These are phyloP conservation scores for Tardiomyces digboiensis DNA, from an alignment of 1,139 yeast genomes.

Conservation along the genomic window DNA sequence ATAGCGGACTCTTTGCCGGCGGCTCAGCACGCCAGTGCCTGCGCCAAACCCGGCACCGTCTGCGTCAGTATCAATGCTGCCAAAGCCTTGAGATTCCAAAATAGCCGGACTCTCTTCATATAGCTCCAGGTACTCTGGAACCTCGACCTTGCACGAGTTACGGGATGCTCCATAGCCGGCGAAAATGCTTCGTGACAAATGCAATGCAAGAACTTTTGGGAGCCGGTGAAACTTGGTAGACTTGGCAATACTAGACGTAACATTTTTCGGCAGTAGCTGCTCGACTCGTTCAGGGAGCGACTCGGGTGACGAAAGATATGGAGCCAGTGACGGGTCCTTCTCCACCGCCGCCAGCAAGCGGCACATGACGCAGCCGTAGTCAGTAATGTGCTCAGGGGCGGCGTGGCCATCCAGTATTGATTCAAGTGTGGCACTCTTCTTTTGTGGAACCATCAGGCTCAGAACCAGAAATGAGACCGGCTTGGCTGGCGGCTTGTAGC, in stretches of 20 bases:
- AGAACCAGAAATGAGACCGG: slow-evolving; percentile 59
- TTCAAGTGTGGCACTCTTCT: slow-evolving; percentile 37
- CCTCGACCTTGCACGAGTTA: slow-evolving; percentile 65
- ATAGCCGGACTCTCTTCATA: slow-evolving; percentile 6
- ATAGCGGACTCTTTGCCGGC: slow-evolving; percentile 34
- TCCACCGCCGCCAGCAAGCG: slow-evolving; percentile 38
- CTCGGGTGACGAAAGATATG: slow-evolving; percentile 15
- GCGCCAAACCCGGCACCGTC: background rate
- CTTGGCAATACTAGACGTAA: slow-evolving; percentile 59
- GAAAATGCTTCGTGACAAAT: slow-evolving; percentile 73
- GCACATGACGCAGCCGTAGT: slow-evolving; percentile 71
- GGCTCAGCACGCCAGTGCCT: background rate
- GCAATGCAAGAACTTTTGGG: slow-evolving; percentile 66
- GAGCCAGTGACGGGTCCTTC: slow-evolving; percentile 12
- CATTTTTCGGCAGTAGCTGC: slow-evolving; percentile 28
- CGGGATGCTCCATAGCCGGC: slow-evolving; percentile 63
- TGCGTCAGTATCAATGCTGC: no score
- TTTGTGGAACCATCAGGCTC: slow-evolving; percentile 69
- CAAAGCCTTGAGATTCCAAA: no score
- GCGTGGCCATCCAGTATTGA: slow-evolving; percentile 49
- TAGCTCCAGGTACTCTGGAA: slow-evolving; percentile 48
- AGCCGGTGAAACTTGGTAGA: slow-evolving; percentile 51
- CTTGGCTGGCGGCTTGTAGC: slow-evolving; percentile 49
- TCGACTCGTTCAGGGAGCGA: slow-evolving; percentile 24
- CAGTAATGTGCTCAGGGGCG: slow-evolving; percentile 60